Evolutionary conservation across 1,284 basidiomycete genomes (phyloP).

Genomic region (Ganoderma resinaceum): DNA sequence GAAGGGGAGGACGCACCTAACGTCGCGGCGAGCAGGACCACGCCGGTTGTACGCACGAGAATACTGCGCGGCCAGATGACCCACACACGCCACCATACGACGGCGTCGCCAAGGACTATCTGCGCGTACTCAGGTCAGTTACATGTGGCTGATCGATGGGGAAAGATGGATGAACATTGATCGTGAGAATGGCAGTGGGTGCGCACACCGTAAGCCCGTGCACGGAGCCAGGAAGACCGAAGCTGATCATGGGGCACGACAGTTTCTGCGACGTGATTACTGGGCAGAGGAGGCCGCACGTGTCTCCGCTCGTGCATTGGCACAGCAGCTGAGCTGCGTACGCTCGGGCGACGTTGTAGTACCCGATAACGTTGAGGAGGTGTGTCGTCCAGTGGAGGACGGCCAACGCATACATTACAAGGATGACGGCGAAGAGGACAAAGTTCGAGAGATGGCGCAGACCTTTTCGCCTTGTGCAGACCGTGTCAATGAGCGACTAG

Average conservation of each 20-base stretch:
- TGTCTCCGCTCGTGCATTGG: background rate
- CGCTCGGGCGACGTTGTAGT: constrained; percentile 4
- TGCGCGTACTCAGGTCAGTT: background rate
- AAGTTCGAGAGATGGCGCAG: background rate
- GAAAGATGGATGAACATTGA: background rate
- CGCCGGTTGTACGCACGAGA: background rate
- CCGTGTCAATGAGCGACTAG: background rate
- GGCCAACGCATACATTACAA: background rate
- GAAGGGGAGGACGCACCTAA: background rate
- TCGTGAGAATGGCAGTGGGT: background rate
- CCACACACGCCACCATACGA: constrained; percentile 17
- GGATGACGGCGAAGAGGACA: background rate
- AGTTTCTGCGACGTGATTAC: background rate
- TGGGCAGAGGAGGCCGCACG: background rate
- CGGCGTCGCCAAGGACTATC: constrained; percentile 1
- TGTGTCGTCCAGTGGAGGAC: background rate
- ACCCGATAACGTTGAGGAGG: constrained; percentile 8
- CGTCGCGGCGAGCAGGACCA: constrained; percentile 5
- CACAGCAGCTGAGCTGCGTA: background rate
- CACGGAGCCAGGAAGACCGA: background rate
- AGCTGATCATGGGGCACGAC: background rate
- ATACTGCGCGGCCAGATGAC: constrained; percentile 10
- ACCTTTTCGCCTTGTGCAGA: background rate
- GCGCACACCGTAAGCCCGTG: constrained; percentile 3
- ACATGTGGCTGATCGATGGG: background rate